phyloP scores from a whole-genome alignment of 2,329 filamentous ascomycete species.

The Curvularia spicifera region DNA sequence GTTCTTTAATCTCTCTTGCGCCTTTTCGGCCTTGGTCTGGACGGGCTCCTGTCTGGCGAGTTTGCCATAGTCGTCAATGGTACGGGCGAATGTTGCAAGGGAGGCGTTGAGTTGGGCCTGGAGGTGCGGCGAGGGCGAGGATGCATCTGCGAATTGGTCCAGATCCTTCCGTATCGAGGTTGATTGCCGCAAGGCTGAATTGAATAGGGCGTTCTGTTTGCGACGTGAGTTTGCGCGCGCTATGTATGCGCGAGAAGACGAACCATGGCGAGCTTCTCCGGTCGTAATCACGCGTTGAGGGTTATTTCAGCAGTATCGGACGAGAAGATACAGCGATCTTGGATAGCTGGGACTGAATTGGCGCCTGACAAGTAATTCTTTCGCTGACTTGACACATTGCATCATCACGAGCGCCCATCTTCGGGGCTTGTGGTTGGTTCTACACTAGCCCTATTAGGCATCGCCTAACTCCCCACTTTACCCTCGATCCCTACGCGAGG shows the following conservation, averaged over 20 bases:
- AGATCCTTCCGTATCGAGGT: slow-evolving; percentile 80
- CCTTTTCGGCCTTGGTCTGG: slow-evolving; percentile 89
- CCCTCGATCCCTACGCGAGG: no score
- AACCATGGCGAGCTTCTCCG: slow-evolving; percentile 25
- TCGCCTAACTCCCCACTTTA: background rate
- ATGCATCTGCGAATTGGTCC: slow-evolving; percentile 68
- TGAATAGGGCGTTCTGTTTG: slow-evolving; percentile 78
- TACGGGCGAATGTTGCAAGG: slow-evolving; percentile 82
- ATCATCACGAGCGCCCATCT: slow-evolving; percentile 29
- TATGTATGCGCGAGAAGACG: slow-evolving; percentile 10
- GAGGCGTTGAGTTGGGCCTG: slow-evolving; percentile 60
- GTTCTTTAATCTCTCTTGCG: slow-evolving; percentile 80
- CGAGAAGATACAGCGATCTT: background rate
- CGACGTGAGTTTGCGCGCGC: slow-evolving; percentile 16
- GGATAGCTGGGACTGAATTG: background rate
- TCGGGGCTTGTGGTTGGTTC: slow-evolving; percentile 17
- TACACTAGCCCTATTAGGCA: slow-evolving; percentile 12
- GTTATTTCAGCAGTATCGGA: background rate
- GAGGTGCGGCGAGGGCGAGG: slow-evolving; percentile 66
- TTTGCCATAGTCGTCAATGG: slow-evolving; percentile 87
- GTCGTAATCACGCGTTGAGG: background rate
- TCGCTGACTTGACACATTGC: slow-evolving; percentile 42
- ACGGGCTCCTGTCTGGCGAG: slow-evolving; percentile 89
- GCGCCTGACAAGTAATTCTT: slow-evolving; percentile 21
- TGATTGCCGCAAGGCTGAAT: slow-evolving; percentile 83